Evolutionary conservation across 441 rosid genomes (phyloP).

Genomic region (Syzygium malaccense): DNA sequence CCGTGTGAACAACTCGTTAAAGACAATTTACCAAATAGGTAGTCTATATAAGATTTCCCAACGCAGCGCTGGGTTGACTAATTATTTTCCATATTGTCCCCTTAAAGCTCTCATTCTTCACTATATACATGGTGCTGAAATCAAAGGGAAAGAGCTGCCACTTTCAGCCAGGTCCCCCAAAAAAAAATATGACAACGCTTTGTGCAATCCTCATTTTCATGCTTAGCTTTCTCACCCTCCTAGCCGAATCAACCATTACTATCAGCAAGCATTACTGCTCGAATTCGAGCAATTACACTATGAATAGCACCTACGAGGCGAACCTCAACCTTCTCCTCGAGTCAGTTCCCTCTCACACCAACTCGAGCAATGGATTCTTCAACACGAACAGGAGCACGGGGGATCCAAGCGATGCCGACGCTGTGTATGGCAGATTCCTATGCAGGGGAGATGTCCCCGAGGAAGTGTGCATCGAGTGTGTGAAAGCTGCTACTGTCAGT

Average conservation of each 20-base stretch:
- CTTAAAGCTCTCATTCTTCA: too few relatives aligned
- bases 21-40: neutral
- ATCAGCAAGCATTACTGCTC: neutral
- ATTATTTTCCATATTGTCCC: too few relatives aligned
- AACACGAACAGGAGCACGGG: neutral
- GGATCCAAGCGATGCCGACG: neutral
- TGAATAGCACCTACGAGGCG: neutral
- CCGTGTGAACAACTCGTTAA: neutral
- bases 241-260: neutral
- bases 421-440: neutral
- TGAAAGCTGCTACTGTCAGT: neutral
- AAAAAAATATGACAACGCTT: neutral
- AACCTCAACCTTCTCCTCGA: neutral
- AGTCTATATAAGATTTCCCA: neutral
- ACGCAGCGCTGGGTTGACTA: too few relatives aligned
- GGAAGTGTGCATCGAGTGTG: neutral
- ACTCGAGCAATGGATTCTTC: neutral
- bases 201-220: neutral
- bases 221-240: neutral
- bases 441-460: neutral
- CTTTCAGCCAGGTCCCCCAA: too few relatives aligned
- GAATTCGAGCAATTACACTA: neutral
- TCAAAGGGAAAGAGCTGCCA: too few relatives aligned
- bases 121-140: too few relatives aligned
- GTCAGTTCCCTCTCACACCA: neutral